phyloP scores from a whole-genome alignment of 306 rosid genomes.

The Canavalia ensiformis region DNA sequence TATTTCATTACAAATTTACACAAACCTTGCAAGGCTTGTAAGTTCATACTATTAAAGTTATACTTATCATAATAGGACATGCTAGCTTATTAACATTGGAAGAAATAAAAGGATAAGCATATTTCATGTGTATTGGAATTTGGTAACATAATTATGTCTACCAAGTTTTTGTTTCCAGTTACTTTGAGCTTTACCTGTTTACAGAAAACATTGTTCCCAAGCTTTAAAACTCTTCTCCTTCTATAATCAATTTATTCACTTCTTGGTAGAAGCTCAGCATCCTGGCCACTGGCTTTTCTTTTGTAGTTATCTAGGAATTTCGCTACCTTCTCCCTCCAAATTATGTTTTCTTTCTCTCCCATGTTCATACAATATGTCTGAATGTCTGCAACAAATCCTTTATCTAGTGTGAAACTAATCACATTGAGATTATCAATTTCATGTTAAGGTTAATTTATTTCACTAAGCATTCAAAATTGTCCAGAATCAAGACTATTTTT shows the following conservation, averaged over 20 bases:
- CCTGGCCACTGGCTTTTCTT: conserved; percentile 10
- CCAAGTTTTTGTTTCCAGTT: background rate
- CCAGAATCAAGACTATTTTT: background rate
- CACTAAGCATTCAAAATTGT: background rate
- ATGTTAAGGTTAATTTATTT: conserved; percentile 3
- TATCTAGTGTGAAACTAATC: background rate
- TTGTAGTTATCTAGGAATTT: background rate
- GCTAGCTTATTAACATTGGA: background rate
- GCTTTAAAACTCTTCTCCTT: conserved; percentile 20
- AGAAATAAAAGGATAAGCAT: conserved; percentile 11
- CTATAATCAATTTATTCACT: conserved; percentile 19
- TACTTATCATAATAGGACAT: background rate
- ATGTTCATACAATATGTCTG: background rate
- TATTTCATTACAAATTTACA: conserved; percentile 3
- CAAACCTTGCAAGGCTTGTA: conserved; percentile 1
- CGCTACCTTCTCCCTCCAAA: background rate
- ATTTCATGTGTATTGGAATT: background rate
- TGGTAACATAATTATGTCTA: conserved; percentile 1
- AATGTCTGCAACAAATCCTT: conserved; percentile 4
- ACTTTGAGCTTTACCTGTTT: background rate
- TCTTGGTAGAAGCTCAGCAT: conserved; percentile 9
- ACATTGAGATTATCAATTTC: background rate
- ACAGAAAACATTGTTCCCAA: conserved; percentile 24
- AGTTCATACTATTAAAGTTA: background rate
- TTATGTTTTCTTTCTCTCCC: conserved; percentile 13